Evolutionary conservation across 352 stramenopile species (phyloP), one percentile per base, ranked within the genome.

Genomic region (Globisporangium solare): DNA sequence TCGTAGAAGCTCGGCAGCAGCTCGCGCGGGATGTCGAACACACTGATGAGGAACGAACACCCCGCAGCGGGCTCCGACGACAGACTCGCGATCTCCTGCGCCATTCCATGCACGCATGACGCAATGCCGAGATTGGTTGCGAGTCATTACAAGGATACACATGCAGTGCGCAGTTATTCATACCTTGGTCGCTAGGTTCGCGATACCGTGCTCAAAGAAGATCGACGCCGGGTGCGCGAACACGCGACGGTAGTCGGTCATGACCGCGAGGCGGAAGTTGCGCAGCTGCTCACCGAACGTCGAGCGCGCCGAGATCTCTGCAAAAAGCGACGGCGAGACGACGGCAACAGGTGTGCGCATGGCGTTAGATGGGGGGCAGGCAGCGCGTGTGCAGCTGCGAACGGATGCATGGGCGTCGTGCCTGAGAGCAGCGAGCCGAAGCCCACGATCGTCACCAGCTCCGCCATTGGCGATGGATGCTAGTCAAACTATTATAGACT

Each of bases 201-300:
- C 91, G 68, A 97, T 97, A 15, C 82, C 77, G 2, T 87, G 74
- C 62, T 97, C 66, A 64, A 98, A 97, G 68, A 98, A 98, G 54
- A 98, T 94, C 13, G 91, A 97, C 46, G 91, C 89, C 1, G 90
- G 86, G 60, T 97, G 91, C 35, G 76, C 78, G 71, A 97, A 97
- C 47, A 97, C 84, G 43, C 92, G 84, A 27, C 89, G 86, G 66
- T 89, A 96, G 72, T 91, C 68, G 13, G 67, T 65, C 49, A 98
- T 81, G 21, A 75, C 66, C 20, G 76, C 92, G 14, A 97, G 65
- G 27, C 89, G 87, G 68, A 98, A 97, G 74, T 96, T 89, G 46
- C 65, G 52, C 35, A 98, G 70, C 22, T 78, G 64, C 3, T 89
- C 83, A 39, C 80, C 78, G 31, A 98, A 98, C 27, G 92, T 97